Base-by-base conservation (phyloP, 306 rosid genomes). In the Casuarina cunninghamiana region DNA sequence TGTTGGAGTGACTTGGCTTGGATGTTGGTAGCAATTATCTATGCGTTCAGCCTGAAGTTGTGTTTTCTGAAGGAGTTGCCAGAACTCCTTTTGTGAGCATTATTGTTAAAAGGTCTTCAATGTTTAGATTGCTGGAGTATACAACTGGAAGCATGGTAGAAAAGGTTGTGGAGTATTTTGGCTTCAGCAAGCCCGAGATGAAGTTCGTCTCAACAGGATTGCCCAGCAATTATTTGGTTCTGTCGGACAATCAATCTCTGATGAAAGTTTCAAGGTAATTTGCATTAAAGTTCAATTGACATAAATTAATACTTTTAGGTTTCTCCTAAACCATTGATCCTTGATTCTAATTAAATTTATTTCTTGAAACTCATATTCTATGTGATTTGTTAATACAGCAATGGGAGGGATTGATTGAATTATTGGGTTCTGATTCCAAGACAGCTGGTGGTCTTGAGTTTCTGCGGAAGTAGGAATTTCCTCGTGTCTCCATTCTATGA, bases 381-480 rank as follows among this genome's bases (percentile, higher is more conserved):
- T 71, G 45, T 77, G 46, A 32, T 77, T 72, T 17, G 67, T 71
- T 45, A 17, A 15, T 84, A 73, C 92, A 92, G 98, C 97, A 89
- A 92, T 94, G 98, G 97, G 97, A 94, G 84, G 97, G 97, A 54
- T 75, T 94, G 78, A 92, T 94, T 75, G 98, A 94, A 83, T 87
- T 92, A 79, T 82, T 94, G 90, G 97, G 97, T 75, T 89, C 97
- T 73, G 97, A 92, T 80, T 89, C 98, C 42, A 94, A 84, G 77
- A 86, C 89, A 77, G 91, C 95, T 3, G 98, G 97, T 32, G 98
- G 97, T 68, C 97, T 94, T 39, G 97, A 92, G 72, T 92, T 94
- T 86, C 78, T 94, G 81, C 92, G 87, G 95, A 94, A 88, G 98
- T 94, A 94, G 51, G 90, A 39, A 16, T 46, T 15, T 50, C 60